Base-by-base conservation (phyloP, 2,329 filamentous ascomycete genomes). In the Trichoderma asperellum region DNA sequence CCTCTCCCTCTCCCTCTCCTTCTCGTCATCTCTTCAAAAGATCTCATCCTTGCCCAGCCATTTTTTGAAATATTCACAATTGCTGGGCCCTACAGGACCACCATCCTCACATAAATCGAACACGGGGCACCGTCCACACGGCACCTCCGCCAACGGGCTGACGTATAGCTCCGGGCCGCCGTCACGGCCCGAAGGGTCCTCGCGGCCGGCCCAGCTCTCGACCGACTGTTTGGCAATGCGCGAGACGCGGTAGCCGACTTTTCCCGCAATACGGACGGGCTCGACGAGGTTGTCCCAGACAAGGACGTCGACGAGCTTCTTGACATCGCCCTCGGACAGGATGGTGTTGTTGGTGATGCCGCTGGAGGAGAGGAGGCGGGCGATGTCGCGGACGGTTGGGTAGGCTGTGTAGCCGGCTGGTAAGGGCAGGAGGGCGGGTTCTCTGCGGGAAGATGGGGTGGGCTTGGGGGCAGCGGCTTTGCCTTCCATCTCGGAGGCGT, bases 91-190 rank as follows among this genome's bases (percentile, higher is more conserved):
- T 27, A 99, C 93, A 0, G 94, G 93, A 0, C 95, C 95, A 7
- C 93, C 94, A 71, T 97, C 93, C 73, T 93, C 91, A 78, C 96
- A 99, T 2, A 98, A 85, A 69, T 96, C 91, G 55, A 97, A 97
- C 2, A 97, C 95, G 0, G 96, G 96, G 79, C 96, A 99, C 68
- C 89, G 86, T 2, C 95, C 94, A 79, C 96, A 99, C 0, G 96
- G 96, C 2, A 91, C 90, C 79, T 97, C 94, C 1, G 92, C 96
- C 73, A 95, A 88, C 4, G 92, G 92, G 74, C 94, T 97, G 73
- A 85, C 76, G 64, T 81, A 81, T 18, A 83, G 79, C 62, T 83
- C 82, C 68, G 74, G 83, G 5, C 80, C 83, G 5, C 76, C 79
- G 43, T 79, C 77, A 27, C 77, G 73, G 5, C 79, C 79, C 4